These are phyloP conservation scores for Kingdonia uniflora DNA, from an alignment of 164 flowering plant species.

Conservation along the genomic window DNA sequence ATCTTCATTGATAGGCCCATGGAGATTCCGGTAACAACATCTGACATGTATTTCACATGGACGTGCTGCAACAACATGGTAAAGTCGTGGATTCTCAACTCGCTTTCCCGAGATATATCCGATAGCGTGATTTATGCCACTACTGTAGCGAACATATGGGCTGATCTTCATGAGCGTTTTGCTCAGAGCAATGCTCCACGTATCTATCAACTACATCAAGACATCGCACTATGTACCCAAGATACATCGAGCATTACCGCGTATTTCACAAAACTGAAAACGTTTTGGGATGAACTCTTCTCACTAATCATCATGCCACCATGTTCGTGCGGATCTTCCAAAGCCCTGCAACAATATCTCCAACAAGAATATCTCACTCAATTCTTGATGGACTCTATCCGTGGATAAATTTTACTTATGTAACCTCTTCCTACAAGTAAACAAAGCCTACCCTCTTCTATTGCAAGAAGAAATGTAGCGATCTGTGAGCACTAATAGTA, in stretches of 20 bases:
- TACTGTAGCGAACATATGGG: background rate
- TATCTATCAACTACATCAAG: background rate
- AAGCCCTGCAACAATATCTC: too few relatives aligned
- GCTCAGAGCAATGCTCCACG: background rate
- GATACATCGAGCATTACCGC: background rate
- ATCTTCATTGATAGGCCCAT: conserved; percentile 1
- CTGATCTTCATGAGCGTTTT: background rate
- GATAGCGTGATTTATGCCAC: conserved; percentile 1
- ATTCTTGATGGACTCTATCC: too few relatives aligned
- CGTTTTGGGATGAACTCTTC: too few relatives aligned
- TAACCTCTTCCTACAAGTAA: too few relatives aligned
- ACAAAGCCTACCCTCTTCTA: too few relatives aligned
- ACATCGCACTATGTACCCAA: background rate
- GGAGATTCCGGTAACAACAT: background rate
- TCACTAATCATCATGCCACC: background rate
- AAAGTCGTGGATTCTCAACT: conserved; percentile 5
- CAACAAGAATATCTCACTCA: too few relatives aligned
- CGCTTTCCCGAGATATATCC: background rate
- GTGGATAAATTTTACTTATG: too few relatives aligned
- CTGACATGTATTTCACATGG: background rate
- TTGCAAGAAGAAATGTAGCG: too few relatives aligned
- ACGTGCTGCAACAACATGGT: conserved; percentile 5
- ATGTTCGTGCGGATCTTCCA: background rate
- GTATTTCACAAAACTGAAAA: background rate
- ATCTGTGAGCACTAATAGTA: too few relatives aligned